Evolutionary conservation across 768 basidiomycete genomes (phyloP).

Genomic region (Leucogyrophana mollusca): DNA sequence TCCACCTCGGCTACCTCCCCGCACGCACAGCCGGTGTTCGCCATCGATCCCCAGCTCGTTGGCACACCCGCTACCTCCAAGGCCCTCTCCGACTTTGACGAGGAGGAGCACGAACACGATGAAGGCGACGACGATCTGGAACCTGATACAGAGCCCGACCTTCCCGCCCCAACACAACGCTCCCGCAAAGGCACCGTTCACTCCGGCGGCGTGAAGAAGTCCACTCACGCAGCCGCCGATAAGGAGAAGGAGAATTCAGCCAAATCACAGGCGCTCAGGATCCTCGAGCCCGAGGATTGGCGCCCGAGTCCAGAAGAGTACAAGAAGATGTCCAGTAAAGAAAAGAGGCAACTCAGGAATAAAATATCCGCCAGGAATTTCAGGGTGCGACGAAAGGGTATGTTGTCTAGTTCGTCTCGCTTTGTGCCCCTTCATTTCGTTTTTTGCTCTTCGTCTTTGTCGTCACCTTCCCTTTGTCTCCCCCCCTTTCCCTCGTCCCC

Average conservation of each 20-base stretch:
- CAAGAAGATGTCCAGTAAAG: slow-evolving; percentile 92
- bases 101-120: slow-evolving; percentile 28
- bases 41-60: slow-evolving; percentile 78
- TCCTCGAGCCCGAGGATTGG: slow-evolving; percentile 64
- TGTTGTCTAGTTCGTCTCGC: slow-evolving; percentile 17
- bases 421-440: no score
- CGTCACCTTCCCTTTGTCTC: slow-evolving; percentile 7
- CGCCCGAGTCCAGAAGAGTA: slow-evolving; percentile 90
- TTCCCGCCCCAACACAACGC: slow-evolving; percentile 56
- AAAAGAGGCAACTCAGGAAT: slow-evolving; percentile 94
- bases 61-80: slow-evolving; percentile 55
- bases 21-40: slow-evolving; percentile 30
- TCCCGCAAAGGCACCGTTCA: slow-evolving; percentile 65
- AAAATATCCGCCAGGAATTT: slow-evolving; percentile 97
- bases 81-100: slow-evolving; percentile 40
- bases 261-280: slow-evolving; percentile 13
- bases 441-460: background rate
- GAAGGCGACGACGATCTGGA: slow-evolving; percentile 26
- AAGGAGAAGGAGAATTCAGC: slow-evolving; percentile 27
- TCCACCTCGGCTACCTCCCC: slow-evolving; percentile 17
- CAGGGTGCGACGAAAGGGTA: slow-evolving; percentile 90
- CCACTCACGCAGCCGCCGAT: slow-evolving; percentile 33
- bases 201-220: slow-evolving; percentile 73
- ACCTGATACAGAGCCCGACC: slow-evolving; percentile 37
- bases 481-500: no score